Evolutionary conservation across 2,329 filamentous ascomycete species (phyloP).

Genomic region (Talaromyces sp.): DNA sequence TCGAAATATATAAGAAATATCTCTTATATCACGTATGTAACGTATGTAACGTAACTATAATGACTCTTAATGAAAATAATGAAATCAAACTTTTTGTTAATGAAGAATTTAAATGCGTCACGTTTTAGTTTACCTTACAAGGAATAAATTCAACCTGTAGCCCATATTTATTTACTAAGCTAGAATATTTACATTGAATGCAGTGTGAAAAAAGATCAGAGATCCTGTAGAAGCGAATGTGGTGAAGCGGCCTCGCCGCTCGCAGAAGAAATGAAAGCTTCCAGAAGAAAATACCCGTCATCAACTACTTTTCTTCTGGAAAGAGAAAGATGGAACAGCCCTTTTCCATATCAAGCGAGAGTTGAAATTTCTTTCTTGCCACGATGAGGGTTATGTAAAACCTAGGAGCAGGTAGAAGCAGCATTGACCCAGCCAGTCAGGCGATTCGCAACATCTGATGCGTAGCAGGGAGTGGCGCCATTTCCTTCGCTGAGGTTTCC

Average conservation of each 20-base stretch:
- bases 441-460: conserved; percentile 48
- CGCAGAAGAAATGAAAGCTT: background rate
- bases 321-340: background rate
- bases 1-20: too few species aligned
- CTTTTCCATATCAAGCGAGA: background rate
- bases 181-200: background rate
- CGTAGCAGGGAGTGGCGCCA: conserved; percentile 46
- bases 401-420: conserved; percentile 3
- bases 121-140: background rate
- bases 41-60: too few species aligned
- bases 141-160: background rate
- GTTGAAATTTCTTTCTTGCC: background rate
- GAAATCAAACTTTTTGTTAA: too few species aligned
- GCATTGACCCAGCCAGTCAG: conserved; percentile 38
- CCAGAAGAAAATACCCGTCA: background rate
- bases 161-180: background rate
- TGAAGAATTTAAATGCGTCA: too few species aligned
- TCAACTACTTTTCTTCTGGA: background rate
- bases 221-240: background rate
- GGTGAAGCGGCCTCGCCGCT: background rate
- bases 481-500: conserved; percentile 30
- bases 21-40: too few species aligned
- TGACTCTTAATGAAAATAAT: too few species aligned
- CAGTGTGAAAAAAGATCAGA: background rate
- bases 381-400: background rate